A percentile compares a stretch with the other conserved stretches of the same genome.
phyloP scores from a whole-genome alignment of 2,329 filamentous ascomycete genomes.

The Fonsecaea erecta region DNA sequence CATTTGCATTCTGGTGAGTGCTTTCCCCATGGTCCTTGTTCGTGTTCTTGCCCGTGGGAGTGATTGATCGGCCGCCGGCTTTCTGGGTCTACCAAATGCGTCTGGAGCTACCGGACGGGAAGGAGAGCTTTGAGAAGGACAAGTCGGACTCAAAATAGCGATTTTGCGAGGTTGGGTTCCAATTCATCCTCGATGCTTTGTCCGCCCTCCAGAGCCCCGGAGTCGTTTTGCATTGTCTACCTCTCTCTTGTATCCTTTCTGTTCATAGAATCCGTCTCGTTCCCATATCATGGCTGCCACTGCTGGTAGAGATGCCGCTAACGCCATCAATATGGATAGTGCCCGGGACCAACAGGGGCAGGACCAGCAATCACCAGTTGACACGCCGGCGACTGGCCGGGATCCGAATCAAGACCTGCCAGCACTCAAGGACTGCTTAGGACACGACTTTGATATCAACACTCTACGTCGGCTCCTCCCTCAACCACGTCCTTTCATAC shows the following conservation, averaged over 20 bases:
- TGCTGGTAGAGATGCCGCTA: background rate
- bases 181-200: background rate
- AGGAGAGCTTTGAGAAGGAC: conserved; percentile 5
- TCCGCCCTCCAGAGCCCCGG: conserved; percentile 2
- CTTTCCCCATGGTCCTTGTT: conserved; percentile 6
- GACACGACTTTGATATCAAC: conserved; percentile 9
- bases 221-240: conserved; percentile 4
- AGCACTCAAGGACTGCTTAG: conserved; percentile 23
- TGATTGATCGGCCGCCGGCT: background rate
- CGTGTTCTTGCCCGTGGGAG: background rate
- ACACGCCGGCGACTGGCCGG: background rate
- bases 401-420: conserved; percentile 15
- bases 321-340: conserved; percentile 16
- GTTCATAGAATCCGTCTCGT: background rate
- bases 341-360: background rate
- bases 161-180: background rate
- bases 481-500: conserved; percentile 14
- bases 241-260: background rate
- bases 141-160: background rate
- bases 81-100: background rate
- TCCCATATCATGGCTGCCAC: conserved; percentile 3
- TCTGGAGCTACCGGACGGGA: conserved; percentile 8
- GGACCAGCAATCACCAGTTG: background rate
- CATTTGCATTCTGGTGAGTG: conserved; percentile 21
- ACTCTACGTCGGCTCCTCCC: conserved; percentile 21